These are phyloP conservation scores for Atkinsonella texensis DNA, from an alignment of 2,329 filamentous ascomycete genomes.

Conservation along the genomic window DNA sequence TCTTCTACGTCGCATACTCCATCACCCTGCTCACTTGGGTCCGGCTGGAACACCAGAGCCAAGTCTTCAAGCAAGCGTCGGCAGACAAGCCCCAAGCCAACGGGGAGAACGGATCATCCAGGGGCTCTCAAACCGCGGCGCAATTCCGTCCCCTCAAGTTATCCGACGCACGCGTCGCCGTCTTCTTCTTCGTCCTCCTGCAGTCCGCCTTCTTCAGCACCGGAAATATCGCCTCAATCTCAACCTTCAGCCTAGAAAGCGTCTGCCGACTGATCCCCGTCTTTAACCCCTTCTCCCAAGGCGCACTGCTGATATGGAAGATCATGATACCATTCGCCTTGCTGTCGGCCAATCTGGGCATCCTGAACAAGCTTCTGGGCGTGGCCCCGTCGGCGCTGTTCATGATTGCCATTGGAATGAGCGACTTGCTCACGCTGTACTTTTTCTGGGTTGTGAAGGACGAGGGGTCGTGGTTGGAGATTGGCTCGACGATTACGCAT, in stretches of 20 bases:
- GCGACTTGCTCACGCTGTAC: constrained; percentile 82
- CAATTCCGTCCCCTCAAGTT: constrained; percentile 57
- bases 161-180: constrained; percentile 73
- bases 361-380: constrained; percentile 72
- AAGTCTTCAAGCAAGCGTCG: background rate
- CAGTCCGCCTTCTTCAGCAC: constrained; percentile 97
- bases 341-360: constrained; percentile 86
- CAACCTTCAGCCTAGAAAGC: constrained; percentile 85
- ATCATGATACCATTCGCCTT: constrained; percentile 87
- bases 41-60: constrained; percentile 57
- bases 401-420: constrained; percentile 86
- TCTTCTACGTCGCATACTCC: constrained; percentile 90
- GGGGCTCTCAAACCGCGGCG: constrained; percentile 2
- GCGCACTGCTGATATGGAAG: constrained; percentile 75
- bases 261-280: constrained; percentile 79
- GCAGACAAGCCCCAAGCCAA: background rate
- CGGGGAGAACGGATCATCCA: background rate
- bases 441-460: constrained; percentile 98
- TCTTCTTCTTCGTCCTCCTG: constrained; percentile 91
- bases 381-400: constrained; percentile 83
- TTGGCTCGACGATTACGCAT: constrained; percentile 91
- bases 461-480: constrained; percentile 94
- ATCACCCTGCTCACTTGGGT: constrained; percentile 79
- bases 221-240: constrained; percentile 88
- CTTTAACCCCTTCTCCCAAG: constrained; percentile 89